phyloP scores from a whole-genome alignment of 176 grass and related monocot species.

The Cenchrus purpureus region DNA sequence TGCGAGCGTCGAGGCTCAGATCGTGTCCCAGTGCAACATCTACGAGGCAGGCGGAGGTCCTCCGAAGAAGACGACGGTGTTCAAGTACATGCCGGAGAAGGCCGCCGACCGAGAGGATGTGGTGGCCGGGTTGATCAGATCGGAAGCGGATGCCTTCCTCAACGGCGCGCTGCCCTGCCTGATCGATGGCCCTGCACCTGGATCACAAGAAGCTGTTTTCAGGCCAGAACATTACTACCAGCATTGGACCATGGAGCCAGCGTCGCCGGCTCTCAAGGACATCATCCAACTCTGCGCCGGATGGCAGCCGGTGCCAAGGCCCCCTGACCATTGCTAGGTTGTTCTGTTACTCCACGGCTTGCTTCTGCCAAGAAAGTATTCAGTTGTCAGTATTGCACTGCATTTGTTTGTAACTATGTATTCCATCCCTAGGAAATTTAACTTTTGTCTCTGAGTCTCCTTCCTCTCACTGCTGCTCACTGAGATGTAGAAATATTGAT shows the following conservation, averaged over 20 bases:
- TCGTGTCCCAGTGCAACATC: constrained; percentile 89
- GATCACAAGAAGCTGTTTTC: constrained; percentile 51
- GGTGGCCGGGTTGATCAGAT: constrained; percentile 60
- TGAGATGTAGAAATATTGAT: background rate
- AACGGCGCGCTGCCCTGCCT: constrained; percentile 72
- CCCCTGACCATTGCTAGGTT: constrained; percentile 26
- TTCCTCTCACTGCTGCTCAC: background rate
- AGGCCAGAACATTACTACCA: constrained; percentile 61
- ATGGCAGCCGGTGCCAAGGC: constrained; percentile 75
- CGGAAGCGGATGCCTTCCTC: constrained; percentile 81
- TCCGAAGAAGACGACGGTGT: constrained; percentile 63
- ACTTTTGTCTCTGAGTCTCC: background rate
- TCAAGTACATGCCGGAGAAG: constrained; percentile 98
- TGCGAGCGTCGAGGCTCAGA: constrained; percentile 77
- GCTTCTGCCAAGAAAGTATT: constrained; percentile 4
- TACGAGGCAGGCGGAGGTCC: constrained; percentile 60
- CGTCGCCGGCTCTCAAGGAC: constrained; percentile 68
- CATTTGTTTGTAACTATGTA: background rate
- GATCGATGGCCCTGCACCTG: constrained; percentile 24
- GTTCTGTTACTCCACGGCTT: background rate
- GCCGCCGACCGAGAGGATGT: constrained; percentile 69
- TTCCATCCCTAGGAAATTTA: background rate
- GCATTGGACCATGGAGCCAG: constrained; percentile 69
- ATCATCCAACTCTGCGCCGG: constrained; percentile 70
- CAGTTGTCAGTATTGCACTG: background rate